A percentile compares a stretch with the other conserved stretches of the same genome.
Conservation (phyloP, 768 basidiomycete species). For the Cystoderma amianthinum region DNA sequence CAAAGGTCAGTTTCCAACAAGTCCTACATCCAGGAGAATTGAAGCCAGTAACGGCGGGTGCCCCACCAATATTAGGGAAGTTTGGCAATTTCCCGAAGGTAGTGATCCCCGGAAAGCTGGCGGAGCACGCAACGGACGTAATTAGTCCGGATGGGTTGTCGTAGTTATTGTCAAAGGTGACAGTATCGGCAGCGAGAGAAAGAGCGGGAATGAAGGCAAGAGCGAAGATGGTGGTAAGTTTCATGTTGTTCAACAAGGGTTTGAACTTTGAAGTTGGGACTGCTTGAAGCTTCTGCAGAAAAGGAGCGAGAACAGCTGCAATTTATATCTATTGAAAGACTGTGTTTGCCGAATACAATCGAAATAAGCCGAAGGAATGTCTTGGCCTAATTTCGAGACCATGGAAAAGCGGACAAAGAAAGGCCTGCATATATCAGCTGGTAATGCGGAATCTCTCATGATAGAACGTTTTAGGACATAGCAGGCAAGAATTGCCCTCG, state of each 20-base stretch:
- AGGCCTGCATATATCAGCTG: too few species aligned
- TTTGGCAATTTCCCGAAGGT: slow-evolving; percentile 45
- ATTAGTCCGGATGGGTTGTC: slow-evolving; percentile 36
- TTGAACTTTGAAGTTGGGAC: not conserved
- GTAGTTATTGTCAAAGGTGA: slow-evolving; percentile 41
- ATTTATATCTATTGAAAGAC: too few species aligned
- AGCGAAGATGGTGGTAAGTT: slow-evolving; percentile 16
- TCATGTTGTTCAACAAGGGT: slow-evolving; percentile 17
- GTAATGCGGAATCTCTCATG: too few species aligned
- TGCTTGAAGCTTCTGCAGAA: too few species aligned
- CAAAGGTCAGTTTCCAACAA: slow-evolving; percentile 54
- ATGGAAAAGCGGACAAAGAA: too few species aligned
- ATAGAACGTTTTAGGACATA: too few species aligned
- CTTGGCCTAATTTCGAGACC: too few species aligned
- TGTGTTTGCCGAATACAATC: too few species aligned
- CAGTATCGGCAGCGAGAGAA: slow-evolving; percentile 18
- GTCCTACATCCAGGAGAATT: slow-evolving; percentile 48
- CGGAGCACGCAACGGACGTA: slow-evolving; percentile 33
- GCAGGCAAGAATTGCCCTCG: too few species aligned
- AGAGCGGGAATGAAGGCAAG: slow-evolving; percentile 14
- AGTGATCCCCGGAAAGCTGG: slow-evolving; percentile 39
- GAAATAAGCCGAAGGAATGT: too few species aligned
- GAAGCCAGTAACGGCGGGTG: slow-evolving; percentile 40
- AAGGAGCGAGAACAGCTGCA: too few species aligned
- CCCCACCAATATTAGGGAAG: slow-evolving; percentile 58